phyloP scores from a whole-genome alignment of 208 protist species.

The Crithidia sp. region DNA sequence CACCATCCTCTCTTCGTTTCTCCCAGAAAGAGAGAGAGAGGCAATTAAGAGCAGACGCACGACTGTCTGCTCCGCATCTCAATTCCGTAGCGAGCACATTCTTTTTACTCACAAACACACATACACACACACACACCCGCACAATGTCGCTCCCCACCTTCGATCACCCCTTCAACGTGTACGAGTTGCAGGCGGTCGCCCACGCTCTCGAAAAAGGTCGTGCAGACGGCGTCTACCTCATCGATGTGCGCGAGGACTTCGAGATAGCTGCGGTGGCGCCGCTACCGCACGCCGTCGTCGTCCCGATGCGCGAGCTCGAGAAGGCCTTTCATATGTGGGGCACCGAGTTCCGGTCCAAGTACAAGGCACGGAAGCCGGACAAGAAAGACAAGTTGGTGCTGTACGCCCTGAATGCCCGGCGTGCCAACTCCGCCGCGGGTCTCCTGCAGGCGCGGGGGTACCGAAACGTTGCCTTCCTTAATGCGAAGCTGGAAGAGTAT shows the following conservation, averaged over 20 bases:
- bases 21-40: no score
- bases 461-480: conserved; percentile 36
- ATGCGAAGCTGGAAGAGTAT: conserved; percentile 47
- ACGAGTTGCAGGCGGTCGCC: conserved; percentile 64
- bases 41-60: no score
- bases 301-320: conserved; percentile 58
- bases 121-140: neutral
- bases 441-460: conserved; percentile 41
- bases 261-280: conserved; percentile 50
- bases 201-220: conserved; percentile 49
- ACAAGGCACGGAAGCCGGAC: conserved; percentile 53
- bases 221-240: conserved; percentile 44
- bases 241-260: conserved; percentile 68
- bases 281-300: conserved; percentile 57
- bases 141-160: conserved; percentile 36
- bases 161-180: conserved; percentile 41
- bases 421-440: conserved; percentile 36
- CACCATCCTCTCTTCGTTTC: no score
- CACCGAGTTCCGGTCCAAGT: conserved; percentile 50
- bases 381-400: conserved; percentile 63
- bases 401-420: conserved; percentile 48
- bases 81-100: no score
- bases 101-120: no score
- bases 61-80: no score
- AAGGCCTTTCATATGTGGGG: conserved; percentile 50